Percentiles rank a stretch among this genome's conserved stretches.
Evolutionary conservation across 768 basidiomycete genomes (phyloP).

Genomic region (Agaricus bisporus): DNA sequence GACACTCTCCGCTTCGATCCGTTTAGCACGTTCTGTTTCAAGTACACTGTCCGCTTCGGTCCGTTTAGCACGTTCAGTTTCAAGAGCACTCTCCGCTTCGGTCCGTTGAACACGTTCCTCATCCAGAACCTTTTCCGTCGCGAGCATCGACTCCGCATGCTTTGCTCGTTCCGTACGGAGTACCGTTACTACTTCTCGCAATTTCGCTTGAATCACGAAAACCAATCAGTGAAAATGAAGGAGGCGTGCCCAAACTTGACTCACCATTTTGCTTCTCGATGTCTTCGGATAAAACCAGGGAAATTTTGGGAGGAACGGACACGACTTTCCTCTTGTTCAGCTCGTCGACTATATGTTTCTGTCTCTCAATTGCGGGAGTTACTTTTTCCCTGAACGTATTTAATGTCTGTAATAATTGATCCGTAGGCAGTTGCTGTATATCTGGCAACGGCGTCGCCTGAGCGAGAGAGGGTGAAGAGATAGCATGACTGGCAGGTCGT

Average conservation of each 20-base stretch:
- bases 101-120: too few species aligned
- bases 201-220: background rate
- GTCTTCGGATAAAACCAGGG: background rate
- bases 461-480: background rate
- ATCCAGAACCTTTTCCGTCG: too few species aligned
- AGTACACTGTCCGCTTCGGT: slow-evolving; percentile 24
- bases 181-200: background rate
- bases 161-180: too few species aligned
- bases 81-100: background rate
- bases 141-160: too few species aligned
- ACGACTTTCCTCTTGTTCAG: slow-evolving; percentile 17
- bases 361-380: slow-evolving; percentile 17
- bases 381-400: slow-evolving; percentile 22
- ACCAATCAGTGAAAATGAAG: too few species aligned
- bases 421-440: slow-evolving; percentile 1
- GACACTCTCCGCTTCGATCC: background rate
- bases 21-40: slow-evolving; percentile 25
- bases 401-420: slow-evolving; percentile 20
- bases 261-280: background rate
- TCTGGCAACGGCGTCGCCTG: background rate
- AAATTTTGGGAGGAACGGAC: slow-evolving; percentile 8
- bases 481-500: too few species aligned
- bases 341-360: slow-evolving; percentile 20
- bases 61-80: background rate
- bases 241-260: background rate